Base-by-base conservation (phyloP, 306 rosid genomes). In the Abrus precatorius region DNA sequence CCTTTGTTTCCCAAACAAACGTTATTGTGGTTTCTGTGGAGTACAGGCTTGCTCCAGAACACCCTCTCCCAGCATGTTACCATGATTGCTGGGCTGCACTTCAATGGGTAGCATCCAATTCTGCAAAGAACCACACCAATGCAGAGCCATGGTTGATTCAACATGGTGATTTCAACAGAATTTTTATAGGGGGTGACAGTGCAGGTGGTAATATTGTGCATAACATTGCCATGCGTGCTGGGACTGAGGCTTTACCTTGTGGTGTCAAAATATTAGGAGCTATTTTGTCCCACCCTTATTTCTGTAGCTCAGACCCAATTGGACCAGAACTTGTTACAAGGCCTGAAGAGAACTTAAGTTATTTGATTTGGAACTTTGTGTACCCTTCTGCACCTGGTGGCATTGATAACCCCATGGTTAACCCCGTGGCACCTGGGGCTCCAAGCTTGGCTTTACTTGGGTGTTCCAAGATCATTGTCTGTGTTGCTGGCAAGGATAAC, bases 141-240 rank as follows among this genome's bases (percentile, higher is more conserved):
- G 34, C 60, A 36, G 95, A 91, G 59, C 87, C 91, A 0, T 91
- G 95, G 92, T 32, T 89, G 50, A 47, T 69, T 1, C 6, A 71
- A 1, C 78, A 85, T 11, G 95, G 86, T 6, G 79, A 89, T 52
- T 69, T 64, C 7, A 28, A 30, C 9, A 66, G 78, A 28, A 1
- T 91, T 6, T 88, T 71, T 78, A 63, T 91, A 0, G 92, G 92
- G 1, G 92, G 95, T 10, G 95, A 91, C 1, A 89, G 91, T 67
- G 86, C 92, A 3, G 95, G 92, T 33, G 90, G 77, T 34, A 88
- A 88, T 38, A 88, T 88, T 13, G 91, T 29, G 2, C 92, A 91
- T 54, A 91, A 87, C 63, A 55, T 85, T 0, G 84, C 84, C 1
- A 82, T 87, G 82, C 83, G 84, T 57, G 85, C 78, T 27, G 91